Conservation (phyloP, 192 early-diverging fungal genomes). For the Allomyces macrogynus region DNA sequence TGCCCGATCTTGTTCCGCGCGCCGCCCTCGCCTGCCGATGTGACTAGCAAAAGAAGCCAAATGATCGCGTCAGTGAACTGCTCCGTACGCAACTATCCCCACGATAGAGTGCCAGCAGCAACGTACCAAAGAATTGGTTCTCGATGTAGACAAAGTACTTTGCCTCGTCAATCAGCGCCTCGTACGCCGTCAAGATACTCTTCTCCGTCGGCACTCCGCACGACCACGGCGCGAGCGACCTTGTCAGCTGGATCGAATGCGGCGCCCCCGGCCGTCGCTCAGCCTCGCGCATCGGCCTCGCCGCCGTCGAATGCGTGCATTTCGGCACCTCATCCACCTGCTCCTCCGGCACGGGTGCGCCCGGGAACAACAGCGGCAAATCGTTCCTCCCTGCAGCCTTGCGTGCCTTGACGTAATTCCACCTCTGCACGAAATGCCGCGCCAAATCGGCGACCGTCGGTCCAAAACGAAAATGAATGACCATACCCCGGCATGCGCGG, state of each 20-base stretch:
- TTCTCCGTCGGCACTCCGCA: conserved; percentile 11
- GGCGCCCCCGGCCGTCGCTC: no score
- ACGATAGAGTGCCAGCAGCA: no score
- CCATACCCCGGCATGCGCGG: conserved; percentile 78
- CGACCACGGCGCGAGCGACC: conserved; percentile 13
- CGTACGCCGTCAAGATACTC: conserved; percentile 56
- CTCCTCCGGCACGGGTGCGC: no score
- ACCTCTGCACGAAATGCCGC: conserved; percentile 65
- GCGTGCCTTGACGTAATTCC: conserved; percentile 68
- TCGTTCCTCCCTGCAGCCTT: conserved; percentile 32
- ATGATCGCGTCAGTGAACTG: no score
- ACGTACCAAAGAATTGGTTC: conserved; percentile 75
- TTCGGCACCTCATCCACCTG: no score
- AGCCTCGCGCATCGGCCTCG: no score
- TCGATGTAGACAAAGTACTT: conserved; percentile 78
- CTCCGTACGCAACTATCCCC: no score
- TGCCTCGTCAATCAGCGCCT: conserved; percentile 41
- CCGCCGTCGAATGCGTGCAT: no score
- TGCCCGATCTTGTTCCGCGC: conserved; percentile 48
- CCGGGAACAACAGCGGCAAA: conserved; percentile 42
- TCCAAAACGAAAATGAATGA: conserved; percentile 54
- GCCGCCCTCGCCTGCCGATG: conserved; percentile 16
- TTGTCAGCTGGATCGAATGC: background rate
- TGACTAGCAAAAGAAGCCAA: conserved; percentile 12
- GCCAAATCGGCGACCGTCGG: conserved; percentile 58